A percentile compares a stretch with the other conserved stretches of the same genome.
Evolutionary conservation across 2,329 filamentous ascomycete species (phyloP).

Genomic region (Microcyclospora pomicola): DNA sequence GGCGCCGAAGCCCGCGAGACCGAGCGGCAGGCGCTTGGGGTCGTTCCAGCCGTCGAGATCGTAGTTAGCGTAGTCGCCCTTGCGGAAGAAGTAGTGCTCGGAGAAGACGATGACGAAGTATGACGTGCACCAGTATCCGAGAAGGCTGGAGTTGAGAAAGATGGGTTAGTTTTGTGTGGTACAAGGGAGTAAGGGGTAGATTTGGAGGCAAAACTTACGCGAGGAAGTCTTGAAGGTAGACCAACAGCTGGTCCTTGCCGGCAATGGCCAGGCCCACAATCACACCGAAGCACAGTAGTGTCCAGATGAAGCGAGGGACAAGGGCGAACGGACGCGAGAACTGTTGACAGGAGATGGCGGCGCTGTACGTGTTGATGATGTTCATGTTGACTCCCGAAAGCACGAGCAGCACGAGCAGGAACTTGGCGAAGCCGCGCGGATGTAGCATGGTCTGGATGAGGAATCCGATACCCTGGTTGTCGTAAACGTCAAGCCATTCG

Average conservation of each 20-base stretch:
- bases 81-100: constrained; percentile 33
- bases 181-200: too few relatives aligned
- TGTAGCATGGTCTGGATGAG: constrained; percentile 33
- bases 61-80: constrained; percentile 28
- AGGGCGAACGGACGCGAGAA: constrained; percentile 36
- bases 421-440: constrained; percentile 35
- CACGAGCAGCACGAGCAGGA: constrained; percentile 29
- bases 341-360: constrained; percentile 33
- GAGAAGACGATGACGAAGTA: constrained; percentile 34
- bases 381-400: constrained; percentile 26
- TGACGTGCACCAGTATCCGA: constrained; percentile 35
- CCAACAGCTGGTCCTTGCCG: constrained; percentile 28
- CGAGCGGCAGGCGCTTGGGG: constrained; percentile 28
- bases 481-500: constrained; percentile 26
- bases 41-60: constrained; percentile 34
- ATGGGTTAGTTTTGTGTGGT: too few relatives aligned
- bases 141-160: constrained; percentile 12
- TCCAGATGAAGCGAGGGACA: constrained; percentile 38
- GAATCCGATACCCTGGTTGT: constrained; percentile 33
- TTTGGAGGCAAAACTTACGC: constrained; percentile 6
- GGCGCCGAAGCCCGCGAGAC: constrained; percentile 27
- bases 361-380: constrained; percentile 30
- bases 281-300: constrained; percentile 29
- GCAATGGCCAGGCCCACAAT: constrained; percentile 31
- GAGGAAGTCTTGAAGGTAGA: constrained; percentile 33